Percentiles rank a stretch among this genome's conserved stretches.
Conservation (phyloP, 2,329 filamentous ascomycete species). For the Stemphylium lycopersici region DNA sequence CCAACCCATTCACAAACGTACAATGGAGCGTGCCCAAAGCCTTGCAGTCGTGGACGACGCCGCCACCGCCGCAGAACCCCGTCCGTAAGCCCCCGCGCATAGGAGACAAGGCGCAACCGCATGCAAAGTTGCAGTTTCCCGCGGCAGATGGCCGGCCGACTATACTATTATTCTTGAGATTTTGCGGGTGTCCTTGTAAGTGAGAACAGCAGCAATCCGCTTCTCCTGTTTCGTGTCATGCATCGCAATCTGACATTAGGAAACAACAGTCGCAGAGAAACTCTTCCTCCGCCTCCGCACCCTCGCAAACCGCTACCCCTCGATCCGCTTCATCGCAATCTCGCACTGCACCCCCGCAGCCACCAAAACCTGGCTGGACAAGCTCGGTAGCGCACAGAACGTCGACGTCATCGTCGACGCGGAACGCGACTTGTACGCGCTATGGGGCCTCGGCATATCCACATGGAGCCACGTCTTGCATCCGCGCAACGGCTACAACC, state of each 20-base stretch:
- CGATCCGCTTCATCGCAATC: conserved; percentile 63
- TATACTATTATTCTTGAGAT: conserved; percentile 42
- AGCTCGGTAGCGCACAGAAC: conserved; percentile 64
- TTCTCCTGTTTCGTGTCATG: too few relatives aligned
- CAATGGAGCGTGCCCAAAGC: conserved; percentile 44
- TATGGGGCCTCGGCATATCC: conserved; percentile 63
- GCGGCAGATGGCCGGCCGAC: conserved; percentile 38
- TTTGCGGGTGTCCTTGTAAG: conserved; percentile 46
- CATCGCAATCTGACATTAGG: too few relatives aligned
- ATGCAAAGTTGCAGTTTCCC: conserved; percentile 40
- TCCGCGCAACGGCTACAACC: conserved; percentile 45
- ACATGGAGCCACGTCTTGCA: conserved; percentile 44
- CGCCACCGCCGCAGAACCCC: conserved; percentile 33
- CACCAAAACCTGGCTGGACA: conserved; percentile 63
- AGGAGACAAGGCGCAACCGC: conserved; percentile 36
- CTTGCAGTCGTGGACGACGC: conserved; percentile 42
- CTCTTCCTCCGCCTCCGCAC: conserved; percentile 63
- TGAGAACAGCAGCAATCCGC: too few relatives aligned
- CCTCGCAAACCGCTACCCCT: conserved; percentile 60
- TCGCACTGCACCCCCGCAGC: conserved; percentile 64
- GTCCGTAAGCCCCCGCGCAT: conserved; percentile 36
- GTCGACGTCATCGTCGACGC: conserved; percentile 64
- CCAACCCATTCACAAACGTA: conserved; percentile 47
- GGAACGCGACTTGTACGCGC: conserved; percentile 62
- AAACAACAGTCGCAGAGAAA: conserved; percentile 46